Evolutionary conservation across 495 filamentous ascomycete species (phyloP).

Genomic region (Aspergillus kassunensis): DNA sequence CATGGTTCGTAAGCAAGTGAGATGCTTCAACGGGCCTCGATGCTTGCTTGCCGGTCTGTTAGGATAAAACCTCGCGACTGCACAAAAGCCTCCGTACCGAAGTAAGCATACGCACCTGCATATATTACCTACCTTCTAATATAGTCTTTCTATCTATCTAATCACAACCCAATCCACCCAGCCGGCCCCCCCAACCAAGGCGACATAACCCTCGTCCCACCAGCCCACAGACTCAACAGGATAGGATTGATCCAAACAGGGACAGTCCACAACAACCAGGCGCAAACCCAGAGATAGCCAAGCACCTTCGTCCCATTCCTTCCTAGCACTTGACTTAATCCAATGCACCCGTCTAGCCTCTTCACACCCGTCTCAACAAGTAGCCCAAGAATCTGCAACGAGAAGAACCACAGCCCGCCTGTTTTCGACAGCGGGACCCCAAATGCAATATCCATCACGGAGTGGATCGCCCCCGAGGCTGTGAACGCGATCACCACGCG

Average conservation of each 20-base stretch:
- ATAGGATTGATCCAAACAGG: constrained; percentile 24
- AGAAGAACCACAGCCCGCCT: constrained; percentile 18
- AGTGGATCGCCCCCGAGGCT: constrained; percentile 18
- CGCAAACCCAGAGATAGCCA: constrained; percentile 22
- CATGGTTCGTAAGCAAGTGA: too few relatives aligned
- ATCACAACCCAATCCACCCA: constrained; percentile 1
- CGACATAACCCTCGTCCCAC: constrained; percentile 14
- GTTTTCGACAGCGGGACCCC: constrained; percentile 9
- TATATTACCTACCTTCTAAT: background rate
- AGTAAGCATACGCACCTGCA: too few relatives aligned
- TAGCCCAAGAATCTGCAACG: constrained; percentile 17
- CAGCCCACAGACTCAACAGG: constrained; percentile 7
- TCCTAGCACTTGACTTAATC: background rate
- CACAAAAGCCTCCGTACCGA: too few relatives aligned
- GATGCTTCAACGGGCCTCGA: too few relatives aligned
- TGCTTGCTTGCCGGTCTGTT: too few relatives aligned
- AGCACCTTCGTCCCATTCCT: background rate
- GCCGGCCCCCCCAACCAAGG: constrained; percentile 12
- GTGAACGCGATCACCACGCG: constrained; percentile 15
- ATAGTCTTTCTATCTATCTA: background rate
- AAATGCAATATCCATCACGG: constrained; percentile 19
- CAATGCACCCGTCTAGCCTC: background rate
- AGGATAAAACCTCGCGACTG: too few relatives aligned
- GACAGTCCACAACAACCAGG: constrained; percentile 16
- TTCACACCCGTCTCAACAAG: constrained; percentile 4